Evolutionary conservation across 1,284 basidiomycete genomes (phyloP), one percentile per base, ranked within the genome.

Genomic region (Ceratobasidium theobromae): DNA sequence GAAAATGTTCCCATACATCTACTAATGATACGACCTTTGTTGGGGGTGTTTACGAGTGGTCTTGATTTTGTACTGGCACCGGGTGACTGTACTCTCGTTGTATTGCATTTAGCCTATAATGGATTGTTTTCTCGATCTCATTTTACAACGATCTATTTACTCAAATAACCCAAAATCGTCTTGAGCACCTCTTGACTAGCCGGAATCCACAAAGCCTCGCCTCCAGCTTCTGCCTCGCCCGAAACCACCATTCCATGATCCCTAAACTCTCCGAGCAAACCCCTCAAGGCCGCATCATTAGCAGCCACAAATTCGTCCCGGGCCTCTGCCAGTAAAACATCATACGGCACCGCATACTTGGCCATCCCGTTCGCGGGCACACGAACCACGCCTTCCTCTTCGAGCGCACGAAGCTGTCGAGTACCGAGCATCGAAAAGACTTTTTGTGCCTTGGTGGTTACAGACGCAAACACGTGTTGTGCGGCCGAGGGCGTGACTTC

Each of bases 1-100:
- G 73, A 86, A 88, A 72, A 97, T 98, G 72, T 82, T 98, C 70
- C 95, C 94, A 46, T 94, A 92, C 74, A 76, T 97, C 51, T 94
- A 94, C 72, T 88, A 67, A 72, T n/a, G n/a, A n/a, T n/a, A n/a
- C n/a, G n/a, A n/a, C n/a, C n/a, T n/a, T n/a, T n/a, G n/a, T n/a
- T n/a, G n/a, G n/a, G n/a, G n/a, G n/a, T n/a, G n/a, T n/a, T n/a
- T n/a, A n/a, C n/a, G n/a, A n/a, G n/a, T n/a, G n/a, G n/a, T n/a
- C n/a, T n/a, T n/a, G n/a, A n/a, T n/a, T n/a, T n/a, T n/a, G n/a
- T n/a, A n/a, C n/a, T n/a, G n/a, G n/a, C n/a, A n/a, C n/a, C n/a
- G n/a, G n/a, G n/a, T n/a, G n/a, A n/a, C n/a, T n/a, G n/a, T n/a
- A n/a, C n/a, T n/a, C n/a, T n/a, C n/a, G n/a, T n/a, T n/a, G n/a